phyloP scores from a whole-genome alignment of 768 basidiomycete genomes.

The Leccinellum rugosiceps region DNA sequence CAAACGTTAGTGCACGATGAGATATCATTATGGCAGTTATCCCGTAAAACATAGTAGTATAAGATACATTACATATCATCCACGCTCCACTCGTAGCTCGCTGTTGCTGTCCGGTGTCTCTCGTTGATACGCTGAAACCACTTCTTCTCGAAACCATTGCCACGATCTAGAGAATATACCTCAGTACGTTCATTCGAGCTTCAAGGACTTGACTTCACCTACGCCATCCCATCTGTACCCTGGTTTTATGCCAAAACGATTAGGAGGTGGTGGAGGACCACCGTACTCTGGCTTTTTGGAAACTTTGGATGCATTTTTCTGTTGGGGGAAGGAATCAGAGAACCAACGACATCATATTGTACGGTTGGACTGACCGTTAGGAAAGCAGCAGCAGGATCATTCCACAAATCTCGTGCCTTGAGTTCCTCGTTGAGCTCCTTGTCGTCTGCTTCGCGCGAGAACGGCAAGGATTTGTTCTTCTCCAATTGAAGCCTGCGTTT shows the following conservation, averaged over 20 bases:
- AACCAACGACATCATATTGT: not conserved
- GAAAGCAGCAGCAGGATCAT: slow-evolving; percentile 97
- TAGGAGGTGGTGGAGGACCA: slow-evolving; percentile 88
- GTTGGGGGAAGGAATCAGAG: slow-evolving; percentile 9
- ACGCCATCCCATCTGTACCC: slow-evolving; percentile 99
- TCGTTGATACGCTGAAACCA: slow-evolving; percentile 83
- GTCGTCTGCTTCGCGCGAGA: slow-evolving; percentile 83
- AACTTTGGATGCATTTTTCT: slow-evolving; percentile 76
- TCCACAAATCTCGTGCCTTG: slow-evolving; percentile 83
- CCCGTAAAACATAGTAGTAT: not conserved
- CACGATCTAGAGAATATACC: slow-evolving; percentile 62
- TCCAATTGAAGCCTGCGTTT: slow-evolving; percentile 61
- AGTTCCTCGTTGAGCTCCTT: slow-evolving; percentile 80
- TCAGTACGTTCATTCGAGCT: slow-evolving; percentile 1
- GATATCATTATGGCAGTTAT: not conserved
- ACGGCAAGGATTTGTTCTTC: slow-evolving; percentile 58
- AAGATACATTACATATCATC: slow-evolving; percentile 77
- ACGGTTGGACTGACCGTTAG: slow-evolving; percentile 58
- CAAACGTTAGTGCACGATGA: not conserved
- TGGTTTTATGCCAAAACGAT: slow-evolving; percentile 92
- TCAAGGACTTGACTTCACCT: slow-evolving; percentile 47
- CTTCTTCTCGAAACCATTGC: slow-evolving; percentile 94
- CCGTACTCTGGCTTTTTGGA: slow-evolving; percentile 80
- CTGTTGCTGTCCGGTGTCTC: slow-evolving; percentile 60
- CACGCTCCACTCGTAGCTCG: slow-evolving; percentile 82